Conservation (phyloP, 345 rosid species). For the Eucalyptus leucophloia region DNA sequence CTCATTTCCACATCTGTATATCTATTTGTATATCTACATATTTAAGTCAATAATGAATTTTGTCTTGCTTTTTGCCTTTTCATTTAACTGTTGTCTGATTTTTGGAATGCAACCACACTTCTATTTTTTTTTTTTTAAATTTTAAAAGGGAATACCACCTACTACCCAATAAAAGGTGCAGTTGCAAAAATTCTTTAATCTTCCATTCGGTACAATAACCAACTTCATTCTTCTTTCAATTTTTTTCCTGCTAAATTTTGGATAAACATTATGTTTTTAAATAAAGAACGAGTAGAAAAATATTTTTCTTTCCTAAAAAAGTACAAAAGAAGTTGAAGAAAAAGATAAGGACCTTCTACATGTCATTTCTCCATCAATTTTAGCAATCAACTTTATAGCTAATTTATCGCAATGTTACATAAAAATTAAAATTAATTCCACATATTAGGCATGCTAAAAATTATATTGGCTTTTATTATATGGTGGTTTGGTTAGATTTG, state of each 20-base stretch:
- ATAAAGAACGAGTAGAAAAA: background rate
- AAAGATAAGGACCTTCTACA: rapidly evolving
- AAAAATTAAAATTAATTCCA: no score
- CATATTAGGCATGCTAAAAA: no score
- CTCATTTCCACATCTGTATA: background rate
- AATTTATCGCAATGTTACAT: rapidly evolving
- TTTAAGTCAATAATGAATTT: background rate
- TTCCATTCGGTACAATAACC: background rate
- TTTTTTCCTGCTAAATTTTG: background rate
- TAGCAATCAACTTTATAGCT: no score
- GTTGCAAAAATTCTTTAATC: background rate
- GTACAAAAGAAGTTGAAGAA: background rate
- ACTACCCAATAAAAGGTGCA: background rate
- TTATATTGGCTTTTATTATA: background rate
- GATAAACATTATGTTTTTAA: background rate
- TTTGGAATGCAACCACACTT: background rate
- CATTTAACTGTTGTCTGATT: background rate
- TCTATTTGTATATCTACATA: background rate
- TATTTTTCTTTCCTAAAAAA: background rate
- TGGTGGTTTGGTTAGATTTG: background rate
- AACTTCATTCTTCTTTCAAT: background rate
- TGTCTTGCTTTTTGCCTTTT: background rate
- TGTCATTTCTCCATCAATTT: background rate
- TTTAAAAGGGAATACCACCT: background rate
- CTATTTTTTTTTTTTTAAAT: background rate